phyloP scores from a whole-genome alignment of 768 basidiomycete genomes.

The Lactarius hatsudake region DNA sequence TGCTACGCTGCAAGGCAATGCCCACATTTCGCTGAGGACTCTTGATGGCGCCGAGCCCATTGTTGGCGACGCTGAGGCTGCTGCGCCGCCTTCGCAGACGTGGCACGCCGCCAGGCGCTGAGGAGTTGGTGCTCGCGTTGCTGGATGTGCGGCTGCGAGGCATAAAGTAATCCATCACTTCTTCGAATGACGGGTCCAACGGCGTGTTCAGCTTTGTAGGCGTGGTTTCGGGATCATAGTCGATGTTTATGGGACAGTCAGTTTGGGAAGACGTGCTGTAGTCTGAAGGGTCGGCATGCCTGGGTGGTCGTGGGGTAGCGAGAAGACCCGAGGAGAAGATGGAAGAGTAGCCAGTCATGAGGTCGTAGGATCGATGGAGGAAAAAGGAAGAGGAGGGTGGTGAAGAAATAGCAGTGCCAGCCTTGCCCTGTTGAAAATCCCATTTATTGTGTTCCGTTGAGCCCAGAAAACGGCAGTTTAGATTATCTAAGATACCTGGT shows the following conservation, averaged over 20 bases:
- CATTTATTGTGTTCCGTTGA: slow-evolving; percentile 13
- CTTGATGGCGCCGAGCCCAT: slow-evolving; percentile 57
- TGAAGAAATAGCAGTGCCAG: not conserved
- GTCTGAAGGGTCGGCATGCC: slow-evolving; percentile 28
- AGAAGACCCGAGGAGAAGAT: slow-evolving; percentile 73
- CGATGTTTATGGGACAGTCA: slow-evolving; percentile 34
- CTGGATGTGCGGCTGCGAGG: slow-evolving; percentile 33
- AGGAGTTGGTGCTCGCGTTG: slow-evolving; percentile 27
- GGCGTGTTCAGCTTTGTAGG: slow-evolving; percentile 35
- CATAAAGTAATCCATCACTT: slow-evolving; percentile 31
- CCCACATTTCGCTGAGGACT: slow-evolving; percentile 52
- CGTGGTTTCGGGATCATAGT: slow-evolving; percentile 38
- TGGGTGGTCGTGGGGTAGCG: slow-evolving; percentile 40
- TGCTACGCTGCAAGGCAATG: slow-evolving; percentile 50
- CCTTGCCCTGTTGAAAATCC: not conserved
- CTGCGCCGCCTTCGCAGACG: slow-evolving; percentile 61
- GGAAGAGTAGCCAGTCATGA: slow-evolving; percentile 53
- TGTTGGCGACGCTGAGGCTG: slow-evolving; percentile 53
- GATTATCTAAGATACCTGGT: not conserved
- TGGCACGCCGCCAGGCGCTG: slow-evolving; percentile 30
- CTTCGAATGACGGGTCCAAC: slow-evolving; percentile 30
- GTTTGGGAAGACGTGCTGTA: slow-evolving; percentile 26
- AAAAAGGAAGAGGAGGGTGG: not conserved
- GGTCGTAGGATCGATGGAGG: slow-evolving; percentile 12
- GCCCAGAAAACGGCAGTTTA: not conserved